Evolutionary conservation across 176 grass and related monocot species (phyloP).

Genomic region (Bolboschoenus planiculmis): DNA sequence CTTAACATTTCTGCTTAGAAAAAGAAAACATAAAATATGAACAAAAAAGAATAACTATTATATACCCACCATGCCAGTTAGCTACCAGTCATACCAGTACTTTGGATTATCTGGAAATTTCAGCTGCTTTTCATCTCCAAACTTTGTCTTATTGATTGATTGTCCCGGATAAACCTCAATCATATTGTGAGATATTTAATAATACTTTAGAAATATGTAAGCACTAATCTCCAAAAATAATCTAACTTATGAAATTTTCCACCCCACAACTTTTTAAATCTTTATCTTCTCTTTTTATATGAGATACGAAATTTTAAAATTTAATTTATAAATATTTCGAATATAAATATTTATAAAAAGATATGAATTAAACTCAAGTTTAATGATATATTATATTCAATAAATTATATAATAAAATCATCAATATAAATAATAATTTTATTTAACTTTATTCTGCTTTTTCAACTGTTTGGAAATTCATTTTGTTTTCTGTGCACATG

Average conservation of each 20-base stretch:
- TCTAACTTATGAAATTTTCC: too few species aligned
- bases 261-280: too few species aligned
- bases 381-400: too few species aligned
- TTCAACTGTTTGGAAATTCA: not conserved
- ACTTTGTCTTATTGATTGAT: not conserved
- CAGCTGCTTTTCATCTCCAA: not conserved
- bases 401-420: too few species aligned
- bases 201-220: too few species aligned
- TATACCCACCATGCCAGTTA: not conserved
- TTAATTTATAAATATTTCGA: too few species aligned
- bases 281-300: too few species aligned
- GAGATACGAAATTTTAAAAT: too few species aligned
- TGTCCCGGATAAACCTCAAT: not conserved
- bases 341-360: too few species aligned
- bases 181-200: not conserved
- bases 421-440: too few species aligned
- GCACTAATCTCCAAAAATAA: too few species aligned
- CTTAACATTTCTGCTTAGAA: not conserved
- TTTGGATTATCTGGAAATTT: not conserved
- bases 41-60: not conserved
- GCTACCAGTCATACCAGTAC: not conserved
- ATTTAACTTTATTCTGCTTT: not conserved
- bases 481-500: not conserved
- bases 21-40: not conserved
- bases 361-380: too few species aligned